Conservation (phyloP, 345 rosid genomes). For the Cardiospermum halicacabum region DNA sequence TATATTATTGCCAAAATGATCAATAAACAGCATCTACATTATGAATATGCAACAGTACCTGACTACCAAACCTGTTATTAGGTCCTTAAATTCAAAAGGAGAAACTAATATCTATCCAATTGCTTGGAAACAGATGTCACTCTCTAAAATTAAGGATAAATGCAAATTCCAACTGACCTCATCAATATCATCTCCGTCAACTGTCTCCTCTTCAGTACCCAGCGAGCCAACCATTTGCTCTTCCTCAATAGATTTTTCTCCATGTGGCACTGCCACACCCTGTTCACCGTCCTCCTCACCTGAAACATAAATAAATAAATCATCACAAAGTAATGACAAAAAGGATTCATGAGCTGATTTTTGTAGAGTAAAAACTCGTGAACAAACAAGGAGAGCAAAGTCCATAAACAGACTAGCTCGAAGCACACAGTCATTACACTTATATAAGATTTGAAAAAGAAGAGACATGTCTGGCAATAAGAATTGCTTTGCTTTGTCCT, state of each 20-base stretch:
- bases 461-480: too few relatives aligned
- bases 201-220: conserved; percentile 46
- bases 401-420: not conserved
- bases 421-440: not conserved
- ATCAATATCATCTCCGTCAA: conserved; percentile 39
- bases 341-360: not conserved
- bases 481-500: too few relatives aligned
- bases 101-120: not conserved
- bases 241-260: conserved; percentile 36
- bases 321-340: conserved; percentile 11
- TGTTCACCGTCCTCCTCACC: conserved; percentile 32
- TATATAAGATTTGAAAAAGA: not conserved
- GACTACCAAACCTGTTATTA: not conserved
- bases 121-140: too few relatives aligned
- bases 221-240: conserved; percentile 28
- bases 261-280: conserved; percentile 30
- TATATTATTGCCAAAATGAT: not conserved
- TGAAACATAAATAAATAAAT: conserved; percentile 26
- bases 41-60: too few relatives aligned
- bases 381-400: not conserved
- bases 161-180: conserved; percentile 29
- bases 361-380: not conserved
- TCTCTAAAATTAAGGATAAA: not conserved
- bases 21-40: not conserved
- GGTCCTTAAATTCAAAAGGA: not conserved